Base-by-base conservation (phyloP, 176 grass and related monocot genomes). In the Cocos nucifera region DNA sequence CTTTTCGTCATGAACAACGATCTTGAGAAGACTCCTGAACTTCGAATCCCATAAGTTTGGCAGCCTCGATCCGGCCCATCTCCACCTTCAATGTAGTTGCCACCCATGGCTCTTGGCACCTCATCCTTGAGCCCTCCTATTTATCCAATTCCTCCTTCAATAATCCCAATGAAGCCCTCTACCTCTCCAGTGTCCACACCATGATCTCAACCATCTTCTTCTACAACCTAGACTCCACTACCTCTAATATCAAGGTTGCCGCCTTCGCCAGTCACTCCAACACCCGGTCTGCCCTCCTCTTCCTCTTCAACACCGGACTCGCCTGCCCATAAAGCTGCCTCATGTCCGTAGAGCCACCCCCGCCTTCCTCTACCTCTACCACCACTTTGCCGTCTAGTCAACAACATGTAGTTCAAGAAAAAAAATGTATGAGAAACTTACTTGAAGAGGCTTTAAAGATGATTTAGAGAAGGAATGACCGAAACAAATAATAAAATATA, bases 321-420 rank as follows among this genome's bases (percentile, higher is more conserved):
- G 56, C 80, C 57, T 81, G 81, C 22, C 73, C 79, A 17, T 69
- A 75, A 0, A 84, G 79, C 66, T 78, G 73, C 49, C 63, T 81
- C 24, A 85, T 77, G 49, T 76, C 79, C 7, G 3, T 27, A 27
- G 26, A 27, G 26, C 3, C 3, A 2, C 26, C 3, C 26, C 3
- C 3, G 3, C 0, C 26, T 27, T 27, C 26, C 26, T 25, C 3
- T 97, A 91, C 69, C 78, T 97, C 73, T 80, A 77, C 68, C 87
- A 97, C 77, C 80, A 82, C 49, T 97, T 97, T 35, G 87, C 92
- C 0, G 92, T 81, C 17, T 81, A 91, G 49, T 77, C 5, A 84
- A 87, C 19, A 83, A 88, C 64, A 66, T 88, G 44, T 87, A 91
- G 70, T 97, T 87, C 25, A 97, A 91, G 76, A 97, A 27, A 27